These are phyloP conservation scores for Lodderomyces pseudojiufengensis DNA, from an alignment of 1,139 yeast genomes.

Conservation along the genomic window DNA sequence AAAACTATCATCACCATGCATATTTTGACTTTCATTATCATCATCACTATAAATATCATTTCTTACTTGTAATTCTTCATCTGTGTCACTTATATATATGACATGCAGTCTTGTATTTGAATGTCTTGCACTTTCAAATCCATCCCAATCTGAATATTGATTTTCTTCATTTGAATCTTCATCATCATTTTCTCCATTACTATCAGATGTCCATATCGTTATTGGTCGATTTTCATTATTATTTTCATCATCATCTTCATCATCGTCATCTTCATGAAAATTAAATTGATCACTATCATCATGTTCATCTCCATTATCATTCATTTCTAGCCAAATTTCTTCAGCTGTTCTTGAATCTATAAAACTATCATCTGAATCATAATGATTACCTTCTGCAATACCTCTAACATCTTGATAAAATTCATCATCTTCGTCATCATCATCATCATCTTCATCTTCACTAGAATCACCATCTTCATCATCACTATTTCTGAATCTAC, in stretches of 20 bases:
- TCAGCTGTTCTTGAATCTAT: slow-evolving; percentile 20
- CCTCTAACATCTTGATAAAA: slow-evolving; percentile 15
- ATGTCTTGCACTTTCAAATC: slow-evolving; percentile 12
- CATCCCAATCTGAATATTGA: slow-evolving; percentile 13
- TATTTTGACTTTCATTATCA: slow-evolving; percentile 4
- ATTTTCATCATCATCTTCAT: slow-evolving; percentile 4
- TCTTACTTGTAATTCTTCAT: not conserved
- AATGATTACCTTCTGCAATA: slow-evolving; percentile 14
- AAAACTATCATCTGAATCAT: slow-evolving; percentile 30
- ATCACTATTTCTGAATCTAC: slow-evolving; percentile 26
- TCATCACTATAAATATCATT: slow-evolving; percentile 2
- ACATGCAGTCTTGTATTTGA: slow-evolving; percentile 1
- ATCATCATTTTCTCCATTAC: slow-evolving; percentile 1
- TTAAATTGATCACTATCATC: slow-evolving; percentile 7
- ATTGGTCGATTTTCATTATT: too few relatives aligned
- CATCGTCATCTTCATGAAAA: slow-evolving; percentile 10
- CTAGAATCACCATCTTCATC: slow-evolving; percentile 23
- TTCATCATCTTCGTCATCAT: slow-evolving; percentile 23
- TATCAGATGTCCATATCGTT: slow-evolving; percentile 3
- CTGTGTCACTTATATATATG: slow-evolving; percentile 1
- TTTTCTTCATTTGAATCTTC: slow-evolving; percentile 11
- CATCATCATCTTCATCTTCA: slow-evolving; percentile 19
- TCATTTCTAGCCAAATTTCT: slow-evolving; percentile 8
- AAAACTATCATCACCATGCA: slow-evolving; percentile 4
- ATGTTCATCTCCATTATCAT: slow-evolving; percentile 1